Percentiles rank a stretch among this genome's conserved stretches.
These are phyloP conservation scores for Mycena venus DNA, from an alignment of 768 basidiomycete genomes.

Conservation along the genomic window DNA sequence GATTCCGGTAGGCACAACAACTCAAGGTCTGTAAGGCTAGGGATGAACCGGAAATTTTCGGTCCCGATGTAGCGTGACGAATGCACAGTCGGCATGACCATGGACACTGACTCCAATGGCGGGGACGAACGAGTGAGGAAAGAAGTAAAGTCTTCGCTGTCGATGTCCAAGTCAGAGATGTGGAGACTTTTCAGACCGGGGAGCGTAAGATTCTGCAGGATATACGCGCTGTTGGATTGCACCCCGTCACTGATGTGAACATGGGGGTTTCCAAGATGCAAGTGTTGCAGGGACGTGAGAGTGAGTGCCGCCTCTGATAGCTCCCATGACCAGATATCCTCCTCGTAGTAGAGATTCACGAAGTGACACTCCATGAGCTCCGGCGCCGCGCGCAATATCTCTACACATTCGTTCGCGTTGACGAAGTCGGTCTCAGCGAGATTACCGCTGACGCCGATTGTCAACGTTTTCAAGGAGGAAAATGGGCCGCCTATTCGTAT, in stretches of 20 bases:
- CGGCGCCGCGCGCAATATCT: constrained; percentile 9
- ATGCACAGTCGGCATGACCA: not conserved
- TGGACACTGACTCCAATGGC: not conserved
- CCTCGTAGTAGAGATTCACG: not conserved
- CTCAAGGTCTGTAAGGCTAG: not conserved
- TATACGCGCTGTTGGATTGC: not conserved
- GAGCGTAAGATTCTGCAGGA: constrained; percentile 2
- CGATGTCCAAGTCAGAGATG: constrained; percentile 1
- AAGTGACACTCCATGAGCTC: not conserved
- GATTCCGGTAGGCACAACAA: not conserved
- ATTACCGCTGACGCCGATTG: not conserved
- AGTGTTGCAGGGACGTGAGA: not conserved
- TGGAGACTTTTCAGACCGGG: not conserved
- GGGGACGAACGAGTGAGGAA: constrained; percentile 9
- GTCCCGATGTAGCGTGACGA: not conserved
- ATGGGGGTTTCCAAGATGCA: not conserved
- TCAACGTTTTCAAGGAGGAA: not conserved
- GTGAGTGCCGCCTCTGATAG: not conserved
- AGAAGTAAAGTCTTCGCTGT: not conserved
- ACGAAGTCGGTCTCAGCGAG: not conserved
- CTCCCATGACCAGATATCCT: not conserved
- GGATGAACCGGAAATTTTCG: not conserved
- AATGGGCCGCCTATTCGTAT: not conserved
- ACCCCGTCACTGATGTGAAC: not conserved
- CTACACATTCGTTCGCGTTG: not conserved